Evolutionary conservation across 345 rosid genomes (phyloP), one percentile per base, ranked within the genome.

Genomic region (Alliaria petiolata): DNA sequence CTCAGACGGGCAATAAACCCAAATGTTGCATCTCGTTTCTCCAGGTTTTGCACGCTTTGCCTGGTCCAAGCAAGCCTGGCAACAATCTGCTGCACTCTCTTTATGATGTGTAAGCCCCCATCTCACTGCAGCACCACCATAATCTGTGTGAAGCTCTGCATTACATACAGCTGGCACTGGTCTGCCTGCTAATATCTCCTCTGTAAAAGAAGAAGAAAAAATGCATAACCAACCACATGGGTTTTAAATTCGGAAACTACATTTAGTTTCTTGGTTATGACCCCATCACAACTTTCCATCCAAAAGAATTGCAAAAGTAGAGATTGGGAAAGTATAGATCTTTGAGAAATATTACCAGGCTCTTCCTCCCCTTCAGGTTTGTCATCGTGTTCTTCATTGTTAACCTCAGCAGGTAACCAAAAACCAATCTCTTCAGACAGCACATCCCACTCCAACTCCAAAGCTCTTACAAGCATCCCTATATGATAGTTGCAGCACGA

Each of bases 81-180:
- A 95, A 80, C 99, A 95, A 70, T 95, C 97, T 10, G 98, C 98
- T 36, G 98, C 99, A 79, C 98, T 95, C 77, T 92, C 97, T 83
- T 90, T 88, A 54, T 81, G 98, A 78, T 92, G 92, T 13, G 96
- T 87, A 26, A 88, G 97, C 67, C 99, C 99, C 99, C 99, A 92
- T 79, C 89, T 87, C 64, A 95, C 91, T 68, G 99, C 99, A 28
- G 70, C 85, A 26, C 99, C 99, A 49, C 30, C 92, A 63, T 95
- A 95, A 78, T 95, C 99, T 8, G 97, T 65, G 82, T 92, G 98
- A 77, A 95, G 96, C 80, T 92, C 88, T 8, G 86, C 81, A 46
- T 82, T 79, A 61, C 99, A 95, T 81, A 85, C 92, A 9, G 77
- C 82, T 62, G 93, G 97, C 72, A 82, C 72, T 7, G 91, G 89